Evolutionary conservation across 495 filamentous ascomycete species (phyloP), one percentile per base, ranked within the genome.

Genomic region (Podospora sp.): DNA sequence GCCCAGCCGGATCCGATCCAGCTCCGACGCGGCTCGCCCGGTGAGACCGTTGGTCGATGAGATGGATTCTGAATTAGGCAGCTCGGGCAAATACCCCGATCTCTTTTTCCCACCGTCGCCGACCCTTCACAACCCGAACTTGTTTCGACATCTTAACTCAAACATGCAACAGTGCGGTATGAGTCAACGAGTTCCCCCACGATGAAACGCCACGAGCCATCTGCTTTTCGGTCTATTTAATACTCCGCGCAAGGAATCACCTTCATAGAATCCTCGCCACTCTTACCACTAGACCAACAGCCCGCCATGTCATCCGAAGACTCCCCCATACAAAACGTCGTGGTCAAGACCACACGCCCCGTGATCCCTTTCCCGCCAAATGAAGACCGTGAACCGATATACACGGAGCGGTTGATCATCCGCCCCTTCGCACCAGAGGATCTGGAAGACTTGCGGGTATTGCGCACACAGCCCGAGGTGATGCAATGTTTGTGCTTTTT

Each of bases 381-480:
- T 63, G 8, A 60, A 4, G 69, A 67, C 25, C 73, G 78, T 24
- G 29, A 65, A 11, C 64, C 70, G 0, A 72, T 85, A 25, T 67
- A 40, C 16, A 84, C 83, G 8, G 74, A 78, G 21, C 81, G 83
- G 7, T 74, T 86, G 9, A 63, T 83, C 60, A 60, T 85, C 29
- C 82, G 83, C 2, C 72, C 79, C 0, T 71, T 77, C 18, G 49
- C 49, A 20, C 25, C 72, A n/a, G 69, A 73, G n/a, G 82, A 86
- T 64, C 57, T 81, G 6, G 66, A 74, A 2, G 78, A 60, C 7
- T 35, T 84, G 22, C 73, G 81, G 56, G 58, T 55, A 14, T 63
- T 86, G 6, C 83, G 83, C 21, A 79, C 70, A 24, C 81, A 86
- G 70, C 77, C 80, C 4, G 83, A 85, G 70, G 81, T 85, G 46